Percentiles rank a stretch among this genome's conserved stretches.
These are phyloP conservation scores for Nicotiana otophora DNA, from an alignment of 257 asterid species.

Conservation along the genomic window DNA sequence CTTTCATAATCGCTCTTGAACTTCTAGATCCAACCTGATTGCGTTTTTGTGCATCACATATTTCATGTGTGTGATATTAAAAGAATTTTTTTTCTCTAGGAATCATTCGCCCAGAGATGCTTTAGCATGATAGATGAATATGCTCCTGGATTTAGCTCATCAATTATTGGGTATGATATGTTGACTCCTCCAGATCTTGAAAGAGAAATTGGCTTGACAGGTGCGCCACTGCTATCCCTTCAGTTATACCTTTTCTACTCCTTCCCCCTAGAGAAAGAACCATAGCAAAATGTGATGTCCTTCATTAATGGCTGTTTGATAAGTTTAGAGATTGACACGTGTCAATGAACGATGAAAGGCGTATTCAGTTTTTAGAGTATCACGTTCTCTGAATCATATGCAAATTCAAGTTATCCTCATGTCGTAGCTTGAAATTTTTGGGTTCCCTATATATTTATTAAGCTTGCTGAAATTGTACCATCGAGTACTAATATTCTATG, in stretches of 20 bases:
- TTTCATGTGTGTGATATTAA: conserved; percentile 6
- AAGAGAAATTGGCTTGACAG: conserved; percentile 83
- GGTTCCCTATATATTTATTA: not conserved
- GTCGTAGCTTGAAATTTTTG: not conserved
- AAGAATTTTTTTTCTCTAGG: conserved; percentile 29
- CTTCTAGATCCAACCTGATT: not conserved
- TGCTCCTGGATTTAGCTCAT: conserved; percentile 83
- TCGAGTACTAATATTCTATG: not conserved
- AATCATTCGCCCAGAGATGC: conserved; percentile 78
- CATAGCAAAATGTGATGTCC: not conserved
- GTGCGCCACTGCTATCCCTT: conserved; percentile 24
- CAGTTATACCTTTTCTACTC: not conserved
- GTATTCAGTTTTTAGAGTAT: not conserved
- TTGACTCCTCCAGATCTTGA: conserved; percentile 96
- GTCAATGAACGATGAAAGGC: not conserved
- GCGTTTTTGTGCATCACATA: not conserved
- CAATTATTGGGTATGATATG: conserved; percentile 89
- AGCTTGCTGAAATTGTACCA: not conserved
- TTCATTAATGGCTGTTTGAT: not conserved
- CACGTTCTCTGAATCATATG: not conserved
- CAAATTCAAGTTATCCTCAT: not conserved
- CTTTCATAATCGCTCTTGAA: not conserved
- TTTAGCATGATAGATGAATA: conserved; percentile 79
- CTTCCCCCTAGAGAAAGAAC: not conserved
- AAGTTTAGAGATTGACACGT: not conserved